Base-by-base conservation (phyloP, 2,329 filamentous ascomycete genomes). In the Penicillium sp. region DNA sequence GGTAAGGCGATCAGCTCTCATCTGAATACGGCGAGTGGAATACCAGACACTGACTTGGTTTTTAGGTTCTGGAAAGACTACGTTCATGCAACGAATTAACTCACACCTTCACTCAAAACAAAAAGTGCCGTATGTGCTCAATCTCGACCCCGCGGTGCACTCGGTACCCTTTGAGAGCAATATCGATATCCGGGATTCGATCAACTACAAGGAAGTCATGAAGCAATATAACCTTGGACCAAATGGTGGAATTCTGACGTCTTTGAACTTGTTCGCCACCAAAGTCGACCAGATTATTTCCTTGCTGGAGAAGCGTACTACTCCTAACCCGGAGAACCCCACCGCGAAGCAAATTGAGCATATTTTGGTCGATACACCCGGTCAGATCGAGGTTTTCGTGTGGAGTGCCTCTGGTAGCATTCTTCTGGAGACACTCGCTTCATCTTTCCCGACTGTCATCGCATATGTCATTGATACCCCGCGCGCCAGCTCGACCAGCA, bases 121-220 rank as follows among this genome's bases (percentile, higher is more conserved):
- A 57, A 84, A 88, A 19, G 87, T 91, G 1, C 95, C 96, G 5
- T 99, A 99, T 75, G 92, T 98, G 57, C 87, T 99, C 72, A 99
- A 99, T 76, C 89, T 99, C 61, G 95, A 99, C 72, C 95, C 95
- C 1, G 95, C 96, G 41, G 95, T 99, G 9, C 85, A 93, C 70
- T 91, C 89, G 65, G 90, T 97, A 7, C 95, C 96, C 3, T 99
- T 97, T 72, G 93, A 96, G 66, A 87, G 90, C 75, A 99, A 99
- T 77, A 98, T 99, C 77, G 95, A 99, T 77, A 99, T 99, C 67
- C 91, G 96, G 69, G 95, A 99, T 77, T 95, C 90, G 26, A 93
- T 99, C 74, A 97, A 99, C 83, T 99, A 99, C 82, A 95, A 96
- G 75, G 93, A 99, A 77, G 95, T 99, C 63, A 99, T 99, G 96